phyloP scores from a whole-genome alignment of 148 eudicot genomes.

The Amaranthus palmeri region DNA sequence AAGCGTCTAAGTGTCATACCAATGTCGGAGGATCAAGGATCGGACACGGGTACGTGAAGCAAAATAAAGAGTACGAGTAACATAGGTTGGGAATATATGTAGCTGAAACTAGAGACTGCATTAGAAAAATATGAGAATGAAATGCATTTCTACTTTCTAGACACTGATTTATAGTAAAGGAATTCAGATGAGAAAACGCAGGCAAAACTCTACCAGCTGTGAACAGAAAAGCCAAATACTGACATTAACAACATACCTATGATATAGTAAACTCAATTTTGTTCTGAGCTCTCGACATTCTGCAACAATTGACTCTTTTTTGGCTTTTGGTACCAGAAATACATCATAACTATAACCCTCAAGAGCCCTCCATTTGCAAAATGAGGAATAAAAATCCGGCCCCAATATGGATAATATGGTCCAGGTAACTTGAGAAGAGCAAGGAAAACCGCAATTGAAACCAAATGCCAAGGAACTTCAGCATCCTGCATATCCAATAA shows the following conservation, averaged over 20 bases:
- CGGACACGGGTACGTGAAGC: too few species aligned
- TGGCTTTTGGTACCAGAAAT: conserved; percentile 51
- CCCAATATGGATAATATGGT: conserved; percentile 83
- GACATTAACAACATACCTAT: not conserved
- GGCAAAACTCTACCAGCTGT: not conserved
- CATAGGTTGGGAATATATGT: not conserved
- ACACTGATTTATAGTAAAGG: not conserved
- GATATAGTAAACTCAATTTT: conserved; percentile 4
- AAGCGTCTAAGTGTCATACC: not conserved
- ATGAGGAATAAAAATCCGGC: conserved; percentile 71
- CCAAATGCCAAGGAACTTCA: conserved; percentile 78
- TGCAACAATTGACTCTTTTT: conserved; percentile 15
- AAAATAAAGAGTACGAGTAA: too few species aligned
- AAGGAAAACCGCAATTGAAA: conserved; percentile 45
- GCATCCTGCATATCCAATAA: conserved; percentile 47
- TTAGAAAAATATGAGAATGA: not conserved
- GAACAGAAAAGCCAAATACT: not conserved
- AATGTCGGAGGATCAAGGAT: not conserved
- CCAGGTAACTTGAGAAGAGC: conserved; percentile 72
- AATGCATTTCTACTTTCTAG: not conserved
- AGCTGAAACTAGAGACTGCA: not conserved
- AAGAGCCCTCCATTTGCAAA: conserved; percentile 73
- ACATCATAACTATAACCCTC: conserved; percentile 52
- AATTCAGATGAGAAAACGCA: not conserved
- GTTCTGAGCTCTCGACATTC: conserved; percentile 11